Evolutionary conservation across 1,284 basidiomycete genomes (phyloP).

Genomic region (Apiotrichum sp.): DNA sequence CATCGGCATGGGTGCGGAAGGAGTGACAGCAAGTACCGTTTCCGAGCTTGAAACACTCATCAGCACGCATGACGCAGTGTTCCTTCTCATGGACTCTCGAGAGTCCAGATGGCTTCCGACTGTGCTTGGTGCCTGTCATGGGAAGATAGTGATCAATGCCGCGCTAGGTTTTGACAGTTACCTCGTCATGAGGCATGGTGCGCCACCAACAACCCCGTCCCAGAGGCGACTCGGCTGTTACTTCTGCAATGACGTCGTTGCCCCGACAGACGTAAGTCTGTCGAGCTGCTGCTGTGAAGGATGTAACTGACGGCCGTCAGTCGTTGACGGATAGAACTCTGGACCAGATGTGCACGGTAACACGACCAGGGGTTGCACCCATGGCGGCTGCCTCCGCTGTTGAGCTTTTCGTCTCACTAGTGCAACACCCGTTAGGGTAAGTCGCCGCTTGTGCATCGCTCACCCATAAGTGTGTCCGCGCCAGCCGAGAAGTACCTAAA

Average conservation of each 20-base stretch:
- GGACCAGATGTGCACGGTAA: constrained; percentile 99
- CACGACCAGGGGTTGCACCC: constrained; percentile 87
- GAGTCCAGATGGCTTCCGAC: constrained; percentile 96
- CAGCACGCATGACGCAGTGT: constrained; percentile 79
- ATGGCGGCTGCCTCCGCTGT: constrained; percentile 89
- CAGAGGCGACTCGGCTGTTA: constrained; percentile 71
- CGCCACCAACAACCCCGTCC: background rate
- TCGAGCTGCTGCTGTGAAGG: background rate
- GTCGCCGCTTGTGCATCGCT: constrained; percentile 21
- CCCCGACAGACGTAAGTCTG: constrained; percentile 75
- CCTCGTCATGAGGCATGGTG: constrained; percentile 92
- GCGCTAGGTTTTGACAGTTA: constrained; percentile 95
- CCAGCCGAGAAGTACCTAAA: constrained; percentile 49
- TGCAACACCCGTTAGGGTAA: constrained; percentile 86
- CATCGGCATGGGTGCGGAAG: constrained; percentile 55
- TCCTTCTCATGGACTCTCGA: constrained; percentile 94
- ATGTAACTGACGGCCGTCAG: constrained; percentile 47
- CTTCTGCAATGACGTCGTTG: constrained; percentile 97
- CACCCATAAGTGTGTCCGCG: constrained; percentile 55
- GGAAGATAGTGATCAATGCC: constrained; percentile 91
- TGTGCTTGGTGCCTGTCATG: constrained; percentile 71
- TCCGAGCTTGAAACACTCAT: constrained; percentile 67
- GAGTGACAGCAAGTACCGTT: constrained; percentile 55
- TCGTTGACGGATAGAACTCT: constrained; percentile 88
- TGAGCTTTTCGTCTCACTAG: constrained; percentile 78